Base-by-base conservation (phyloP, 2,329 filamentous ascomycete genomes). In the Verticillium albo-atrum region DNA sequence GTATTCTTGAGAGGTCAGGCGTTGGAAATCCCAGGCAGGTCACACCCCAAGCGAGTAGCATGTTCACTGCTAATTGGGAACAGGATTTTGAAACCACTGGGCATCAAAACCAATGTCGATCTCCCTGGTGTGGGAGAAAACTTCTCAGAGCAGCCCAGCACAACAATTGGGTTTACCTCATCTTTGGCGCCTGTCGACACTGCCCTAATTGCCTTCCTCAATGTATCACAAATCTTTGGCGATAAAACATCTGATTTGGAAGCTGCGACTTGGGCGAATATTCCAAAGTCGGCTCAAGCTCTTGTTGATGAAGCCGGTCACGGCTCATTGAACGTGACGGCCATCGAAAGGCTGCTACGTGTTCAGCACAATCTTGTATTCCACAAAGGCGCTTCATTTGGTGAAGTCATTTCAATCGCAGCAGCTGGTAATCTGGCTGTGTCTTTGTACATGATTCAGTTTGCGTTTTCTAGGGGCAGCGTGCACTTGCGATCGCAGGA, bases 91-190 rank as follows among this genome's bases (percentile, higher is more conserved):
- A 60, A 72, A 3, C 64, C 74, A 6, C 67, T 76, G 34, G 75
- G 73, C 17, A 81, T 84, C 61, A 60, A 75, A 12, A 73, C 73
- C 27, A 68, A 73, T 20, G 67, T 83, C 5, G 69, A 81, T 30
- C 71, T 79, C 1, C 78, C 78, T 0, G 81, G 80, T 3, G 82
- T 85, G 0, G 82, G 82, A 1, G 79, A 81, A 64, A 80, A 82
- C 64, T 68, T 84, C 1, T 75, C 81, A 62, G 80, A 84, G 55
- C 81, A 86, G 65, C 68, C 82, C n/a, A 70, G 68, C 60, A 66
- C 62, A 1, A 66, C 66, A 9, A 20, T 57, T 9, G 50, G 53
- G 14, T 42, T 59, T n/a, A 60, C 59, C 58, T 54, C 47, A 27
- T 27, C 51, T 23, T 26, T 56, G 54, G 42, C 25, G 6, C 55